These are phyloP conservation scores for Tanozyma kutaoensis DNA, from an alignment of 805 yeast genomes.

Conservation along the genomic window DNA sequence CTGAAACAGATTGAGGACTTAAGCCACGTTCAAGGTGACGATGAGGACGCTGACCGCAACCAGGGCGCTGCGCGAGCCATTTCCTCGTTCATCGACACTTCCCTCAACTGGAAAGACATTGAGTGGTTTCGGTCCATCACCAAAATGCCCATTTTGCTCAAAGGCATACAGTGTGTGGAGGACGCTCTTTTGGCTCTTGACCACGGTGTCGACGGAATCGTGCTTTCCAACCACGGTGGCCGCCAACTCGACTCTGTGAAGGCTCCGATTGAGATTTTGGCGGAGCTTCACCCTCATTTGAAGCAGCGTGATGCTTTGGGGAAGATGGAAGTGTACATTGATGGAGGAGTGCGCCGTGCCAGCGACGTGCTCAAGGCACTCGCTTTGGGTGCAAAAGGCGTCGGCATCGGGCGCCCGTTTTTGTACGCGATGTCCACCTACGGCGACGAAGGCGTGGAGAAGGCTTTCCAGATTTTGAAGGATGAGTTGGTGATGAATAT, in stretches of 20 bases:
- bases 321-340: conserved; percentile 51
- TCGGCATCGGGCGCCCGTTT: conserved; percentile 68
- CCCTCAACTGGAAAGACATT: conserved; percentile 24
- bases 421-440: conserved; percentile 69
- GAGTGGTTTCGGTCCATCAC: conserved; percentile 26
- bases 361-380: conserved; percentile 68
- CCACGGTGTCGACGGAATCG: conserved; percentile 47
- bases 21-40: conserved; percentile 19
- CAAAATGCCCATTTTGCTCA: conserved; percentile 38
- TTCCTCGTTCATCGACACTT: conserved; percentile 57
- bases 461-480: conserved; percentile 48
- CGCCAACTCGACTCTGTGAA: conserved; percentile 51
- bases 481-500: conserved; percentile 52
- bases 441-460: conserved; percentile 61
- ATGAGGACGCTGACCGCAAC: conserved; percentile 42
- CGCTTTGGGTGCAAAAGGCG: conserved; percentile 65
- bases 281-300: conserved; percentile 36
- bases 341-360: conserved; percentile 71
- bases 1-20: conserved; percentile 24
- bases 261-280: conserved; percentile 50
- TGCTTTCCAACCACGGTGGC: conserved; percentile 68
- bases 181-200: conserved; percentile 49
- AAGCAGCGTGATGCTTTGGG: conserved; percentile 26
- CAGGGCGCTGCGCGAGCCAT: conserved; percentile 76
- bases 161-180: conserved; percentile 57